Evolutionary conservation across 495 filamentous ascomycete genomes (phyloP), one percentile per base, ranked within the genome.

Genomic region (Clavariopsis aquatica): DNA sequence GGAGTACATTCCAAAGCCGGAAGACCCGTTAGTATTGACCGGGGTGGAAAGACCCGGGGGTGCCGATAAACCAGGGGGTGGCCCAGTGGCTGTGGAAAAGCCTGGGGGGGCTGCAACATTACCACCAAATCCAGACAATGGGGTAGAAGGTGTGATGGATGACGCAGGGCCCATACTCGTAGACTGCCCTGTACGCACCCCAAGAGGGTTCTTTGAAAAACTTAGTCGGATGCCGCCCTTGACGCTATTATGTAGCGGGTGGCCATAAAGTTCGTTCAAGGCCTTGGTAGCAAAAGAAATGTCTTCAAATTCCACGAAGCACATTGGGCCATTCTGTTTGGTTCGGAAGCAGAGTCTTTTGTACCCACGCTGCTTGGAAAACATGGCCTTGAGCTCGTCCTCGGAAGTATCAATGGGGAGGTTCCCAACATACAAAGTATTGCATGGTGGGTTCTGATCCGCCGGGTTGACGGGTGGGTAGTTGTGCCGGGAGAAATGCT

Each of bases 301-400:
- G 72, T 98, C 93, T 69, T 98, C 94, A 72, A 98, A 98, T 75
- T 98, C 95, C 43, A 98, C 94, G 71, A 98, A 98, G 71, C 94
- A 98, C 95, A 98, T 98, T 13, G 95, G 94, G 0, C 95, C 95
- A 71, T 98, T 96, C 66, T 93, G 89, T 77, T 98, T 98, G 54
- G 93, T 96, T n/a, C 95, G 85, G 79, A 96, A 96, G 71, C 92
- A 97, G 4, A 98, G 86, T 38, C 94, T 83, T 78, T 96, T 98
- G 76, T 98, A 98, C 17, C 94, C 94, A 34, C 93, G 90, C 69
- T 95, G 90, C 75, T 93, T 94, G 46, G 88, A 92, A 72, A 98
- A 98, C 74, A 98, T 83, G 15, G 89, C 88, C 75, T 98, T 98
- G 49, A 98, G 82, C 73, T 98, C 94, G 69, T 98, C 95, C 72